Evolutionary conservation across 495 filamentous ascomycete genomes (phyloP), one percentile per base, ranked within the genome.

Genomic region (Recurvomyces mirabilis): DNA sequence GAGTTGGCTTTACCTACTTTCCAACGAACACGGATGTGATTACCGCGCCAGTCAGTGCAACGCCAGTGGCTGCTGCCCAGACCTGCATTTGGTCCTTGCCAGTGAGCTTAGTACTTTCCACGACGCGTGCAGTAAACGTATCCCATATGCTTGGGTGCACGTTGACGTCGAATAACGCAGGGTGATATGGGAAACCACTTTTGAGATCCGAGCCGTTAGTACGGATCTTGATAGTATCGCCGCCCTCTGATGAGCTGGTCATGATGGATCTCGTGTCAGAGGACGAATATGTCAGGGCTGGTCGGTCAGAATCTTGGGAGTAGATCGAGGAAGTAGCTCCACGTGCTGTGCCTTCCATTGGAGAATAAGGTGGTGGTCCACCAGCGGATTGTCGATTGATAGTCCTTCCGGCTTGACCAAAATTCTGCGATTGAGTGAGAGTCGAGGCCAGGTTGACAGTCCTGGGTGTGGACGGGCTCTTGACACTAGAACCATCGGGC

Each of bases 141-240:
- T 43, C 40, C 47, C 47, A 50, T n/a, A 18, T 43, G 1, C 22
- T 26, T 18, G 47, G 47, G 18, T 34, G 30, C 17, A 50, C 47
- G 2, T 36, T 21, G n/a, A 50, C 9, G 20, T 50, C 47, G 26
- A 43, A 50, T 12, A 50, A 34, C 5, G 40, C 47, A 1, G 39
- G 40, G 40, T 43, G 47, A 19, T 50, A 50, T 5, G 41, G n/a
- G 29, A 50, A 50, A 17, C 46, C 46, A 22, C 19, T 29, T 31
- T 42, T 42, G 20, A 48, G 46, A 21, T 48, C 46, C 4, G 37
- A 4, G 2, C 47, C 47, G 12, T 17, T 37, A 1, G 47, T 43
- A 12, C 25, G 23, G 40, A 50, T 31, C 17, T 22, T 26, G 3
- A 50, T 6, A 10, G 33, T 35, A 17, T 38, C 10, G 13, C 14